Evolutionary conservation across 345 rosid species (phyloP), one percentile per base, ranked within the genome.

Genomic region (Murraya koenigii): DNA sequence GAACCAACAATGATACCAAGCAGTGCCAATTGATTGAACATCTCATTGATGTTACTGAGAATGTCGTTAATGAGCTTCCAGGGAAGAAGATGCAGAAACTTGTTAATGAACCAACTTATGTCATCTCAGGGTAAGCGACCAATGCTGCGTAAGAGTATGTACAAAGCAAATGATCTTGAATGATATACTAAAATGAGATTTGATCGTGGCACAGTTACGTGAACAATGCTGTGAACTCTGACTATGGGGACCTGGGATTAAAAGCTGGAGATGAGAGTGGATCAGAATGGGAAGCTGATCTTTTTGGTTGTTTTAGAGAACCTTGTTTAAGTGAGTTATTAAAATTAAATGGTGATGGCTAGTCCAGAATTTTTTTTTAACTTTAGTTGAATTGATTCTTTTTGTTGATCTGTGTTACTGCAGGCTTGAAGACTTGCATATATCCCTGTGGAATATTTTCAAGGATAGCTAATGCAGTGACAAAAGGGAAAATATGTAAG

Each of bases 21-120:
- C 87, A 86, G 47, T 84, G 86, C 25, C 84, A 74, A n/a, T 67
- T 86, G 58, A 86, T 86, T n/a, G 82, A 84, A 71, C 89, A 80
- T 80, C 75, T 80, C 9, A 67, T 80, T 28, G 71, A 77, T 52
- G 69, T 80, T 0, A 80, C 80, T 23, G 77, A 80, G 47, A 76
- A 76, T 69, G 79, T 68, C 55, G 81, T 81, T 5, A 77, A 75
- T 49, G 76, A 62, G 10, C n/a, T 67, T 13, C 80, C 83, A 0
- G 78, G 66, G 35, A 85, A 70, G 82, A 80, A 66, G 56, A 82
- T 76, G 5, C n/a, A 60, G 20, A 86, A 84, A 68, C 79, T 84
- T 64, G 56, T 60, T 44, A 80, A 74, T 52, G 84, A 84, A 69
- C 87, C 86, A 35, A 63, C 79, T 25, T 62, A 69, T 60, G 75